phyloP scores from a whole-genome alignment of 1,284 basidiomycete genomes.

The Coriolopsis trogii region DNA sequence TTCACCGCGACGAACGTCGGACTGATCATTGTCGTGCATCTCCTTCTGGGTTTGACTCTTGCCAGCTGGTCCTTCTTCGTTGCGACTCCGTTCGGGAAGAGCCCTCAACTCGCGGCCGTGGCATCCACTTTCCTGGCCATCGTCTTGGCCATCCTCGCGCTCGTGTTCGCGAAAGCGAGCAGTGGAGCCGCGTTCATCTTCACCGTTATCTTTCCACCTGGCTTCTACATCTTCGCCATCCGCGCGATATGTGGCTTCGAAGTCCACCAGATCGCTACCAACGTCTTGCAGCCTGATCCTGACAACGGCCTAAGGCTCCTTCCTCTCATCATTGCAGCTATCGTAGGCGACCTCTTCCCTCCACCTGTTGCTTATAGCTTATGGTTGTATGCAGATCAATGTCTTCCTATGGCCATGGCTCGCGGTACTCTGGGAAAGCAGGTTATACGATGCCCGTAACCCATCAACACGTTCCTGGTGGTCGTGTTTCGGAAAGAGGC shows the following conservation, averaged over 20 bases:
- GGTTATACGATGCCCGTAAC: slow-evolving; percentile 62
- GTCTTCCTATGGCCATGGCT: slow-evolving; percentile 74
- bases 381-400: slow-evolving; percentile 49
- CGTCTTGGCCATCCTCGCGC: slow-evolving; percentile 69
- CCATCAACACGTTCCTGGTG: slow-evolving; percentile 34
- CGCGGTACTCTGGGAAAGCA: slow-evolving; percentile 59
- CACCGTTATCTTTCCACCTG: slow-evolving; percentile 73
- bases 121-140: slow-evolving; percentile 67
- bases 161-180: slow-evolving; percentile 51
- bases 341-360: slow-evolving; percentile 45
- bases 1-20: slow-evolving; percentile 65
- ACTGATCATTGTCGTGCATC: slow-evolving; percentile 64
- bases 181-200: slow-evolving; percentile 60
- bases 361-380: neutral
- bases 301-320: slow-evolving; percentile 58
- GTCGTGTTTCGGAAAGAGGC: slow-evolving; percentile 27
- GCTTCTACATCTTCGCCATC: slow-evolving; percentile 75
- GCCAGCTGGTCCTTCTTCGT: slow-evolving; percentile 74
- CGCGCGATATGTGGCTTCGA: slow-evolving; percentile 72
- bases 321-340: slow-evolving; percentile 62
- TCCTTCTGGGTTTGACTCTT: slow-evolving; percentile 68
- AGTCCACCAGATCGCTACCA: slow-evolving; percentile 52
- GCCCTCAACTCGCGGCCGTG: slow-evolving; percentile 74
- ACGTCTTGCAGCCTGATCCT: slow-evolving; percentile 59
- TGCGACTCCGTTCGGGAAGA: slow-evolving; percentile 69